Conservation (phyloP, 2,329 filamentous ascomycete species). For the Lecanicillium sp. region DNA sequence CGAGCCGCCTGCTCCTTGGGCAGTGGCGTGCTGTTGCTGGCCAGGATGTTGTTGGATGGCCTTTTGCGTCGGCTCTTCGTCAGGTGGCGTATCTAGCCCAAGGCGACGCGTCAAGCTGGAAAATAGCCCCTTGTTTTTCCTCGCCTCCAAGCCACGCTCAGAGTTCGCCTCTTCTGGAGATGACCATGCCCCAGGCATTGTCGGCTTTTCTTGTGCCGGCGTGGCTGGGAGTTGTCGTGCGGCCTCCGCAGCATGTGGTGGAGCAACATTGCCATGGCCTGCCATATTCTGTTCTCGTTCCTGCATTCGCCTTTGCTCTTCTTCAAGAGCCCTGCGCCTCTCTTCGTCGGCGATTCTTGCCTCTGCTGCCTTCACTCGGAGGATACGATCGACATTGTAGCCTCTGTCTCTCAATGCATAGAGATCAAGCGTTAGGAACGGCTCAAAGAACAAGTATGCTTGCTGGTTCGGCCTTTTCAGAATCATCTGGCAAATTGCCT, state of each 20-base stretch:
- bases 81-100: constrained; percentile 50
- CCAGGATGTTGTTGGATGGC: constrained; percentile 15
- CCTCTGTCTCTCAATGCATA: constrained; percentile 76
- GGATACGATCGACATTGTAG: constrained; percentile 93
- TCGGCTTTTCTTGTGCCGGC: constrained; percentile 29
- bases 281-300: constrained; percentile 42
- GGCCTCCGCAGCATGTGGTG: constrained; percentile 22
- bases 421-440: constrained; percentile 78
- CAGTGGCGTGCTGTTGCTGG: constrained; percentile 5
- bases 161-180: constrained; percentile 46
- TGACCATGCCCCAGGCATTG: constrained; percentile 72
- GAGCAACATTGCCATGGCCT: constrained; percentile 14
- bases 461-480: constrained; percentile 79
- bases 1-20: constrained; percentile 2
- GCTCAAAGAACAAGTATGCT: constrained; percentile 84
- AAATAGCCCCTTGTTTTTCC: constrained; percentile 53
- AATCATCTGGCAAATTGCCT: constrained; percentile 74
- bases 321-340: constrained; percentile 64
- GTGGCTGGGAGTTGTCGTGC: constrained; percentile 31
- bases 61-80: constrained; percentile 27
- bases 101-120: constrained; percentile 60
- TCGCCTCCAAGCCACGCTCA: constrained; percentile 24
- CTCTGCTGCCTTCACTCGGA: constrained; percentile 81
- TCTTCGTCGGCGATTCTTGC: constrained; percentile 80
- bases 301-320: constrained; percentile 62